Conservation (phyloP, 371 early-diverging fungal genomes). For the Ecytonucleospora hepatopenaei region DNA sequence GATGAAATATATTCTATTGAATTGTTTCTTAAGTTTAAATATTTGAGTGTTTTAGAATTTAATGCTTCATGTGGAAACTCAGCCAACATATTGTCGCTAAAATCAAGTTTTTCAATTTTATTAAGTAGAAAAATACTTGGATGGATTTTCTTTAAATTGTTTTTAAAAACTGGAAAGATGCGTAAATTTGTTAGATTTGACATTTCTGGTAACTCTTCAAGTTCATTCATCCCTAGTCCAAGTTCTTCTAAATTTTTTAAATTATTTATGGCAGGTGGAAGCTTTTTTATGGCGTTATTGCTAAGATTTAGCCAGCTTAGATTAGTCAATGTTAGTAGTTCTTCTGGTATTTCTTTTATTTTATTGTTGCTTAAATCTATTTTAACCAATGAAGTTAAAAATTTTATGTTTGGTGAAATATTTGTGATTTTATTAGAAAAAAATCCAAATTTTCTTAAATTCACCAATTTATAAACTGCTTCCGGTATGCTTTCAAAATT, state of each 20-base stretch:
- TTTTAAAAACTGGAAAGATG: conserved; percentile 56
- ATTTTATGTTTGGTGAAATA: conserved; percentile 46
- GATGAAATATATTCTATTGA: conserved; percentile 38
- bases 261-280: conserved; percentile 59
- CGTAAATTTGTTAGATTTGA: conserved; percentile 43
- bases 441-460: conserved; percentile 44
- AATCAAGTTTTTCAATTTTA: conserved; percentile 55
- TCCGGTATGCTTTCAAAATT: conserved; percentile 35
- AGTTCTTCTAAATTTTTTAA: conserved; percentile 61
- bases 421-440: conserved; percentile 52
- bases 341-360: conserved; percentile 57
- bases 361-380: conserved; percentile 50
- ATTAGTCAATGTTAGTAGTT: conserved; percentile 58
- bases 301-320: conserved; percentile 65
- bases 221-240: conserved; percentile 62
- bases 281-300: conserved; percentile 59
- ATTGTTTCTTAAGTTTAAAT: conserved; percentile 54
- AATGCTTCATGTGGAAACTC: conserved; percentile 44
- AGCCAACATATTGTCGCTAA: conserved; percentile 52
- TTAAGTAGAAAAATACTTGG: conserved; percentile 31
- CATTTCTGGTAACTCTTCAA: conserved; percentile 59
- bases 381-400: conserved; percentile 38
- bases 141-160: conserved; percentile 40
- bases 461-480: conserved; percentile 25
- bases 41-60: conserved; percentile 34